phyloP scores from a whole-genome alignment of 148 eudicot species.

The Gaultheria prostrata region DNA sequence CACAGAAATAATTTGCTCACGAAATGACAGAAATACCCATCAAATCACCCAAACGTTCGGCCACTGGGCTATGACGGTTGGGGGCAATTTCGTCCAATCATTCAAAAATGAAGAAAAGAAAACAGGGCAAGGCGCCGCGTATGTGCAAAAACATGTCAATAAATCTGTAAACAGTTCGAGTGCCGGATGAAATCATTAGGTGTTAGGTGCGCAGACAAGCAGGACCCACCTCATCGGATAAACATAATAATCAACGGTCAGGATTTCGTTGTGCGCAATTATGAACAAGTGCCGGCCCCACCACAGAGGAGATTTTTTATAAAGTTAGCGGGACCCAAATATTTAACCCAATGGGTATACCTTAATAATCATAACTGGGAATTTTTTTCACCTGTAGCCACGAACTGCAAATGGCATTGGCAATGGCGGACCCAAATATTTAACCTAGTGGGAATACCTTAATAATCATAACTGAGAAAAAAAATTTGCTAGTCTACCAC shows the following conservation, averaged over 20 bases:
- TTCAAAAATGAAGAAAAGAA: conserved; percentile 12
- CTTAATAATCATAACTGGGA: too few relatives aligned
- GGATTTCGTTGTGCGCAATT: conserved; percentile 20
- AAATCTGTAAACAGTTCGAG: neutral
- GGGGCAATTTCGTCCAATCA: conserved; percentile 15
- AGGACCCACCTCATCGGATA: conserved; percentile 34
- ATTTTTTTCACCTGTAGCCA: too few relatives aligned
- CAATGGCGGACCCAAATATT: too few relatives aligned
- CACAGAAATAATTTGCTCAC: neutral
- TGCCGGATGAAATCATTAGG: neutral
- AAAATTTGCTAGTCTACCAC: too few relatives aligned
- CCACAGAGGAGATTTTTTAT: too few relatives aligned
- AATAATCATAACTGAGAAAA: too few relatives aligned
- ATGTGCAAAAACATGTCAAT: too few relatives aligned
- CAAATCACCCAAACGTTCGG: neutral
- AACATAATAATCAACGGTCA: conserved; percentile 11
- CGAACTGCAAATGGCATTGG: too few relatives aligned
- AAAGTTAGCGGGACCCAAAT: too few relatives aligned
- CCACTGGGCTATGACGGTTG: neutral
- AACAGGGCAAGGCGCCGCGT: conserved; percentile 43
- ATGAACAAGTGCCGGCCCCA: conserved; percentile 20
- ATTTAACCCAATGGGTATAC: too few relatives aligned
- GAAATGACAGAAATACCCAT: neutral
- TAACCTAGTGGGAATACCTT: too few relatives aligned
- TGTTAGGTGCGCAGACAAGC: conserved; percentile 12